Evolutionary conservation across 2,329 filamentous ascomycete species (phyloP).

Genomic region (Aureobasidium sp.): DNA sequence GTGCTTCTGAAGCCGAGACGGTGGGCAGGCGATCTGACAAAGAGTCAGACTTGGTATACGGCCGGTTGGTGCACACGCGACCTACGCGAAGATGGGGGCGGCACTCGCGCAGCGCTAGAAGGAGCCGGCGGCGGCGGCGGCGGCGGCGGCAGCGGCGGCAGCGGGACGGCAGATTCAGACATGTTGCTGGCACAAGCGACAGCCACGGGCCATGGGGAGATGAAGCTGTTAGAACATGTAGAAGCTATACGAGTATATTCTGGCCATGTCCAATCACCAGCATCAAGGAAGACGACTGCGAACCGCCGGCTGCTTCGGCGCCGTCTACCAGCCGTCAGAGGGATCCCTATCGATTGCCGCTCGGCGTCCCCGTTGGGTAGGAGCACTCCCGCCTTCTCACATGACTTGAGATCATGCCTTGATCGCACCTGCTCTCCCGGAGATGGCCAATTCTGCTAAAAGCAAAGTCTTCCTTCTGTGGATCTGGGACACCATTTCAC

Average conservation of each 20-base stretch:
- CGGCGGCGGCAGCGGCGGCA: background rate
- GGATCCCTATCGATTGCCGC: conserved; percentile 4
- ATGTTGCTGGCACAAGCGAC: background rate
- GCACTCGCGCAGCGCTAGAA: background rate
- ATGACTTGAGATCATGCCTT: background rate
- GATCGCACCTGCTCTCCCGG: background rate
- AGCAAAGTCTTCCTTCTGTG: background rate
- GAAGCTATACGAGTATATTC: background rate
- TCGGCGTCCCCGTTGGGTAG: background rate
- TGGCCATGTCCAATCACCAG: background rate
- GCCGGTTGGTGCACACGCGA: background rate
- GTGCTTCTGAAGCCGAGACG: conserved; percentile 63
- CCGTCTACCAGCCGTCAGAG: too few species aligned
- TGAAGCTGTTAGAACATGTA: background rate
- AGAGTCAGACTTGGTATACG: background rate
- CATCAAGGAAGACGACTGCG: background rate
- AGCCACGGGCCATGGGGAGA: background rate
- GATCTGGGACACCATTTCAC: background rate
- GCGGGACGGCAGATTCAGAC: background rate
- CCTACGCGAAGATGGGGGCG: conserved; percentile 31
- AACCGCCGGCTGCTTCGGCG: too few species aligned
- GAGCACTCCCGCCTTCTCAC: background rate
- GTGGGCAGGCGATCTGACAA: conserved; percentile 63
- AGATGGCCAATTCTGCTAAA: background rate
- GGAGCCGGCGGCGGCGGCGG: background rate